Conservation (phyloP, 768 basidiomycete genomes). For the Suillus discolor region DNA sequence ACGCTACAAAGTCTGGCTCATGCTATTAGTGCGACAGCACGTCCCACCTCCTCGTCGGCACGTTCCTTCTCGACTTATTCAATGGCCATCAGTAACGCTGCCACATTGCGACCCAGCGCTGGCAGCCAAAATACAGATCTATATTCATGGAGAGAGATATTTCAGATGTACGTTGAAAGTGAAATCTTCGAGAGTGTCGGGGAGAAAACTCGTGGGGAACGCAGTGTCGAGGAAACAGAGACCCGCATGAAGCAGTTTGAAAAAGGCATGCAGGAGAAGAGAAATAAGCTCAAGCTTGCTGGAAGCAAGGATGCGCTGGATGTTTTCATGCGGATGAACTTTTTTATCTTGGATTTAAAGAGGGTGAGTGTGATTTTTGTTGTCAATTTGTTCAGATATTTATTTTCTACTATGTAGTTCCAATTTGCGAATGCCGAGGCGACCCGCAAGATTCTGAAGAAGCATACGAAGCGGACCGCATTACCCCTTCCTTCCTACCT, state of each 20-base stretch:
- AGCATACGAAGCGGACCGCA: constrained; percentile 88
- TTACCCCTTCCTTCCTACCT: constrained; percentile 57
- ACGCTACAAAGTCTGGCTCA: constrained; percentile 51
- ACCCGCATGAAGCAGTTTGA: constrained; percentile 63
- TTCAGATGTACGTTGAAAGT: constrained; percentile 81
- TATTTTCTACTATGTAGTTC: constrained; percentile 47
- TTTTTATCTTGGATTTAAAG: constrained; percentile 79
- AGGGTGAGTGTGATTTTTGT: constrained; percentile 48
- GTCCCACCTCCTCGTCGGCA: constrained; percentile 34
- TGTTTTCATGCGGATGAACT: constrained; percentile 74
- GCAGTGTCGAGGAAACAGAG: constrained; percentile 71
- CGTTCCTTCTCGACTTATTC: constrained; percentile 38
- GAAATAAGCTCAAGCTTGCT: constrained; percentile 55
- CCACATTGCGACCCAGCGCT: constrained; percentile 41
- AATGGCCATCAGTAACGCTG: constrained; percentile 16
- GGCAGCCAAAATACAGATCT: constrained; percentile 54
- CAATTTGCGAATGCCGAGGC: constrained; percentile 86
- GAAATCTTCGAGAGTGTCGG: constrained; percentile 80
- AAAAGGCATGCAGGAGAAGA: constrained; percentile 52
- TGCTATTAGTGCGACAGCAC: constrained; percentile 34
- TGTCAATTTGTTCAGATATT: neutral
- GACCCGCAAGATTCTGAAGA: constrained; percentile 91
- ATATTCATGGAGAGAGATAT: constrained; percentile 89
- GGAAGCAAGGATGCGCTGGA: constrained; percentile 63
- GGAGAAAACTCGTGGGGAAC: constrained; percentile 69